These are phyloP conservation scores for Epichloe brachyelytri DNA, from an alignment of 2,329 filamentous ascomycete species.

Conservation along the genomic window DNA sequence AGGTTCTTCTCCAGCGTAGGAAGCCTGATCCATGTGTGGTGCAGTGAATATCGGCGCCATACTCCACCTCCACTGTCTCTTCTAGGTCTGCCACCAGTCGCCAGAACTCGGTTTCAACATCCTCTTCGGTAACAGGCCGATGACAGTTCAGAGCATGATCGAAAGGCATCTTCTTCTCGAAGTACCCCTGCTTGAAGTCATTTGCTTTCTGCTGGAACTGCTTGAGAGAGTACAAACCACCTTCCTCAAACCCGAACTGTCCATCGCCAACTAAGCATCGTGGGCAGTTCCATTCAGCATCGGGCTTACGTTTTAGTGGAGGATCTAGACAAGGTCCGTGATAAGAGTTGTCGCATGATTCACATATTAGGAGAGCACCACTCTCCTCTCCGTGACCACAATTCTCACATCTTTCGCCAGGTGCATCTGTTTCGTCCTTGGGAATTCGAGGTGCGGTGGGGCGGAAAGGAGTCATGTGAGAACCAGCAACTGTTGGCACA, in stretches of 20 bases:
- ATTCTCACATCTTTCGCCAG: slow-evolving; percentile 63
- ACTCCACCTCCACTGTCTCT: slow-evolving; percentile 94
- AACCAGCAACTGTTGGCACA: slow-evolving; percentile 80
- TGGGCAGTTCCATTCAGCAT: slow-evolving; percentile 90
- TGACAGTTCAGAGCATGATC: slow-evolving; percentile 74
- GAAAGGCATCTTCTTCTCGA: slow-evolving; percentile 78
- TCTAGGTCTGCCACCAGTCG: slow-evolving; percentile 84
- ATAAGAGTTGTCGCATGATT: slow-evolving; percentile 80
- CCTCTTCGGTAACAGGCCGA: slow-evolving; percentile 78
- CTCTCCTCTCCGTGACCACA: slow-evolving; percentile 70
- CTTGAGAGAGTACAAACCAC: slow-evolving; percentile 84
- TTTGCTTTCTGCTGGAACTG: slow-evolving; percentile 95
- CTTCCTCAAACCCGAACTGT: slow-evolving; percentile 95
- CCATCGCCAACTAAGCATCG: slow-evolving; percentile 91
- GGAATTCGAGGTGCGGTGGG: slow-evolving; percentile 59
- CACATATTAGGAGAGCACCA: slow-evolving; percentile 63
- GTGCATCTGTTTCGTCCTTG: slow-evolving; percentile 35
- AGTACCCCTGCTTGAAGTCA: slow-evolving; percentile 90
- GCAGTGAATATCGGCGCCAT: slow-evolving; percentile 94
- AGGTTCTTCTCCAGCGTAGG: slow-evolving; percentile 84
- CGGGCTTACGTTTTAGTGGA: slow-evolving; percentile 61
- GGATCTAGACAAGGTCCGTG: slow-evolving; percentile 86
- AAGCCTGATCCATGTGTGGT: slow-evolving; percentile 97
- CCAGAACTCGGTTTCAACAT: slow-evolving; percentile 96
- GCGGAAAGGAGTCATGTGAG: slow-evolving; percentile 90